Evolutionary conservation across 352 stramenopile genomes (phyloP), one percentile per base, ranked within the genome.

Genomic region (Globisporangium paroecandrum): DNA sequence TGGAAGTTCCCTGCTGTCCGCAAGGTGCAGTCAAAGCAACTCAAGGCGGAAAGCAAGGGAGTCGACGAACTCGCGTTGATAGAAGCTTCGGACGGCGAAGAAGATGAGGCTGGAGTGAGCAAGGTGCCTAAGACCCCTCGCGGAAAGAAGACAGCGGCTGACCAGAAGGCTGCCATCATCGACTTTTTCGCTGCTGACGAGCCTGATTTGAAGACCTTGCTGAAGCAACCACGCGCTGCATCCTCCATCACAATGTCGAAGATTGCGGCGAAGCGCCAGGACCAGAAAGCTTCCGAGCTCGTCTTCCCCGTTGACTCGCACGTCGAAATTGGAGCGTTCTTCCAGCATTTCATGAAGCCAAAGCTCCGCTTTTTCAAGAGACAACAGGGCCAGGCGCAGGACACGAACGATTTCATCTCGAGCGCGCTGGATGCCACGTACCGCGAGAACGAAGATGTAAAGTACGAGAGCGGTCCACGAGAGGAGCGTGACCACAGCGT

Each of bases 281-380:
- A 64, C 22, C 69, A 87, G 38, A 88, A 91, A 25, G 77, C 83
- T 2, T 67, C 76, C 0, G 82, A 93, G 66, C 70, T 95, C 46
- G 83, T 93, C 34, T 82, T 91, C 49, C 87, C 87, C 8, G 85
- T 93, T 20, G 87, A 95, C 55, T 81, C 83, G 5, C 87, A 93
- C 67, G 82, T 93, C 41, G 72, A 93, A 46, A 67, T 90, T 0
- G 68, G 78, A 18, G 62, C 85, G 29, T 95, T 92, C 58, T 91
- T 91, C 70, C 79, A 81, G 18, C 82, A 90, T 54, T 95, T 95
- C 54, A 76, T 91, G 61, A 91, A 93, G 65, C 83, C 87, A n/a
- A 78, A 79, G 24, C 74, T 85, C 13, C 78, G 79, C 3, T 85
- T 89, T 36, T 93, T 93, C 64, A 85, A 81, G 70, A 66, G 72